phyloP scores from a whole-genome alignment of 2,329 filamentous ascomycete species.

The Fonsecaea erecta region DNA sequence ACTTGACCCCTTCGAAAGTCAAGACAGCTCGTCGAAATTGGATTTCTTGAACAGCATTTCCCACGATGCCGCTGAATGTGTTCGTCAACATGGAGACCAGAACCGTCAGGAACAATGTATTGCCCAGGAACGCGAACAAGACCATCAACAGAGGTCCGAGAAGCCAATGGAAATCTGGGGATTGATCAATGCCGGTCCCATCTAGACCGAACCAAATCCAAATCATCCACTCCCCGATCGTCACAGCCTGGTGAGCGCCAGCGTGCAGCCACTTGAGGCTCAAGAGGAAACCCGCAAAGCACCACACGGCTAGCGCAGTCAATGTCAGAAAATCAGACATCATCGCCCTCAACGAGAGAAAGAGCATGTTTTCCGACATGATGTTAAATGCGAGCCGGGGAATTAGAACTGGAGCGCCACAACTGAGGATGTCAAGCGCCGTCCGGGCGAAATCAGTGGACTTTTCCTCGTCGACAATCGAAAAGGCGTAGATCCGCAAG shows the following conservation, averaged over 20 bases:
- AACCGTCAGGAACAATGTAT: constrained; percentile 84
- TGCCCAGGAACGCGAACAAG: constrained; percentile 81
- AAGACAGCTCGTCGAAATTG: constrained; percentile 80
- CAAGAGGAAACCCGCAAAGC: constrained; percentile 79
- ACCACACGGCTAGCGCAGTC: constrained; percentile 77
- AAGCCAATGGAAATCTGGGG: constrained; percentile 75
- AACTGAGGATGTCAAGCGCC: constrained; percentile 58
- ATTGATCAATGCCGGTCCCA: constrained; percentile 66
- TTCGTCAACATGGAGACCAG: constrained; percentile 85
- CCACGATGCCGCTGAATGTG: constrained; percentile 77
- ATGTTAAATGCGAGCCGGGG: constrained; percentile 81
- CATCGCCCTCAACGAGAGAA: constrained; percentile 80
- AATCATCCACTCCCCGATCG: constrained; percentile 87
- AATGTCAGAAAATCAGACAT: constrained; percentile 83
- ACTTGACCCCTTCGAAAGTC: constrained; percentile 84
- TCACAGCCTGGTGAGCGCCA: constrained; percentile 63
- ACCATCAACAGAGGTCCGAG: constrained; percentile 81
- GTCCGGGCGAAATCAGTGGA: constrained; percentile 26
- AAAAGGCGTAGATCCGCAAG: constrained; percentile 58
- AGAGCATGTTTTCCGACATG: constrained; percentile 81
- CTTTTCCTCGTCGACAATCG: constrained; percentile 18
- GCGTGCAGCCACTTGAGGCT: constrained; percentile 75
- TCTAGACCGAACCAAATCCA: constrained; percentile 93
- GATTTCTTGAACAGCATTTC: constrained; percentile 79
- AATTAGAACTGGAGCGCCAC: constrained; percentile 76